Percentiles rank a stretch among this genome's conserved stretches.
Conservation (phyloP, 192 early-diverging fungal species). For the Backusella sp. region DNA sequence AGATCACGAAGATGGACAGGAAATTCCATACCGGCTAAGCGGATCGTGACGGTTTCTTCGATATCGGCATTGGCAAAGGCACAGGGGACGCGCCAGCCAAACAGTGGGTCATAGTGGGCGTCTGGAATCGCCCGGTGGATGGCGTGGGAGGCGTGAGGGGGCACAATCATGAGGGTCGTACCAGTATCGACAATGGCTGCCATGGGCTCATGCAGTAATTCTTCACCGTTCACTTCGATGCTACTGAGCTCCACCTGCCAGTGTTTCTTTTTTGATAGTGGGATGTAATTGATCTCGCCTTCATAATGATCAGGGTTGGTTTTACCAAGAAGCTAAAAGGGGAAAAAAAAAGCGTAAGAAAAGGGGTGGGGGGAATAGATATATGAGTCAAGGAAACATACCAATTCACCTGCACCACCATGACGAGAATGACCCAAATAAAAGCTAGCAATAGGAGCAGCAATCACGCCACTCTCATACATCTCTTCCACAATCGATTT, state of each 20-base stretch:
- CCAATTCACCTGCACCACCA: slow-evolving; percentile 45
- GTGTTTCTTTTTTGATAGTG: slow-evolving; percentile 53
- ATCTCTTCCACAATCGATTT: slow-evolving; percentile 17
- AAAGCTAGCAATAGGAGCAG: slow-evolving; percentile 25
- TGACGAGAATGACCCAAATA: slow-evolving; percentile 33
- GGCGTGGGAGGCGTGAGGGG: slow-evolving; percentile 27
- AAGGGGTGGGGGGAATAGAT: not conserved
- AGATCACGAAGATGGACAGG: slow-evolving; percentile 29
- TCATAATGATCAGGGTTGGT: slow-evolving; percentile 49
- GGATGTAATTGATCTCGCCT: slow-evolving; percentile 54
- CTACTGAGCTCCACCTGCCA: slow-evolving; percentile 49
- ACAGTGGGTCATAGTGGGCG: slow-evolving; percentile 10
- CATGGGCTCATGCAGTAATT: not conserved
- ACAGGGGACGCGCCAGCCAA: slow-evolving; percentile 49
- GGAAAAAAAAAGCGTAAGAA: not conserved
- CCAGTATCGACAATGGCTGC: slow-evolving; percentile 58
- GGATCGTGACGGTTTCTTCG: slow-evolving; percentile 19
- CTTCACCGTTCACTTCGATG: slow-evolving; percentile 31
- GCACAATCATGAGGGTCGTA: slow-evolving; percentile 51
- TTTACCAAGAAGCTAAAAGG: slow-evolving; percentile 43
- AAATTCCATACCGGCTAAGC: slow-evolving; percentile 28
- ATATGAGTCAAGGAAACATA: slow-evolving; percentile 8
- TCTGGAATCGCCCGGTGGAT: slow-evolving; percentile 46
- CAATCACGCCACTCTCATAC: slow-evolving; percentile 15
- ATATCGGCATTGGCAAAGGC: not conserved